Base-by-base conservation (phyloP, 345 rosid genomes). In the Acer campestre region DNA sequence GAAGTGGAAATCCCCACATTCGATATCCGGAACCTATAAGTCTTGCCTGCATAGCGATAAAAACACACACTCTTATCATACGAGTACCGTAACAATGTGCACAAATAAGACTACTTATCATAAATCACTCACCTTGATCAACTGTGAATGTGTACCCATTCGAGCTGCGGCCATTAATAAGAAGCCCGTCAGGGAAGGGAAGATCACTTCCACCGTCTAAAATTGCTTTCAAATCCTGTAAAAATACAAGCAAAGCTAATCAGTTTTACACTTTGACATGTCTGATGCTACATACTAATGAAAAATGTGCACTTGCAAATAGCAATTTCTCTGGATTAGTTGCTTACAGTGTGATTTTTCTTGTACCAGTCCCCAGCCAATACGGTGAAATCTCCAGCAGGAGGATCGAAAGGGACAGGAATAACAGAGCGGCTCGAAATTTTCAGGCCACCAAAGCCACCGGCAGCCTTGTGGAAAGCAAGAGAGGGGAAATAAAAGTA, bases 401-500 rank as follows among this genome's bases (percentile, higher is more conserved):
- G 95, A 78, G 91, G 85, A 59, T 81, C 75, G 72, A 89, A 93
- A 9, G 97, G 97, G 17, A 93, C 92, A 0, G 97, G 95, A 78
- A 93, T 91, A 64, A 85, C 88, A 4, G 94, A 75, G n/a, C 95
- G 88, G 85, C 95, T 93, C 3, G 86, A 81, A 25, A 91, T 88
- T 67, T 84, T 85, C 79, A 93, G 70, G 77, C 95, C 94, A 35
- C 97, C 97, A 53, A 79, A 91, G 31, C 95, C 97, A 23, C 97
- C 97, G 1, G 95, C 94, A 42, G 95, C 97, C 86, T 90, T 90
- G 85, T 93, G 97, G 71, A 93, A 82, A 66, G 84, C 95, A 20
- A 93, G 90, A n/a, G 95, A 88, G 35, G 97, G 94, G 86, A 88
- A 93, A 61, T 93, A 93, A 77, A 89, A 93, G 84, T 87, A 91